phyloP scores from a whole-genome alignment of 768 basidiomycete species.

The Galerina marginata region DNA sequence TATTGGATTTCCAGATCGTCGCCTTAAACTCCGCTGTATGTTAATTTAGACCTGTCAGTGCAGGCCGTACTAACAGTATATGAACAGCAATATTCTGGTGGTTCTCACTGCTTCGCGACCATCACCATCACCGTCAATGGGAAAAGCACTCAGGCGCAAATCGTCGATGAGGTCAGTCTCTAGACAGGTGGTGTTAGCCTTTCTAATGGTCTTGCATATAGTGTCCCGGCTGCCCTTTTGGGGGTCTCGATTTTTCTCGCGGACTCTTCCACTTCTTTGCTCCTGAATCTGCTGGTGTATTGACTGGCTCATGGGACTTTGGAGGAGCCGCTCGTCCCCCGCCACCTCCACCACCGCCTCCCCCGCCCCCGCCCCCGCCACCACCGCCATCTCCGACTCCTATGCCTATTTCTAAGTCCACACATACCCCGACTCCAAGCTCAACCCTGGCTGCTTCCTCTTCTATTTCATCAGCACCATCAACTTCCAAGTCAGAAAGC shows the following conservation, averaged over 20 bases:
- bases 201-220: conserved; percentile 14
- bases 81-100: conserved; percentile 29
- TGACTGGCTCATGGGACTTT: conserved; percentile 63
- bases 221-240: conserved; percentile 53
- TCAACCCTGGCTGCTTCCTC: neutral
- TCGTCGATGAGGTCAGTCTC: conserved; percentile 55
- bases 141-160: conserved; percentile 51
- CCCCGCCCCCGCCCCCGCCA: conserved; percentile 17
- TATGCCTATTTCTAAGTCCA: conserved; percentile 1
- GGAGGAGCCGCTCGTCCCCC: conserved; percentile 26
- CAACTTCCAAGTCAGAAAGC: conserved; percentile 16
- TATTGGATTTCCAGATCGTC: conserved; percentile 25
- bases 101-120: conserved; percentile 50
- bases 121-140: conserved; percentile 60
- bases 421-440: neutral
- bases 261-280: conserved; percentile 67
- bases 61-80: neutral
- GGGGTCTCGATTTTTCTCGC: conserved; percentile 64
- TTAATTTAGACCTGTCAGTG: neutral
- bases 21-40: conserved; percentile 29
- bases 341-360: conserved; percentile 18
- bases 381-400: conserved; percentile 15
- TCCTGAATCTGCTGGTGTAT: conserved; percentile 45
- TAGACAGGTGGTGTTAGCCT: neutral
- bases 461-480: conserved; percentile 6